phyloP scores from a whole-genome alignment of 2,329 filamentous ascomycete species.

The Xylariomycetidae sp. region DNA sequence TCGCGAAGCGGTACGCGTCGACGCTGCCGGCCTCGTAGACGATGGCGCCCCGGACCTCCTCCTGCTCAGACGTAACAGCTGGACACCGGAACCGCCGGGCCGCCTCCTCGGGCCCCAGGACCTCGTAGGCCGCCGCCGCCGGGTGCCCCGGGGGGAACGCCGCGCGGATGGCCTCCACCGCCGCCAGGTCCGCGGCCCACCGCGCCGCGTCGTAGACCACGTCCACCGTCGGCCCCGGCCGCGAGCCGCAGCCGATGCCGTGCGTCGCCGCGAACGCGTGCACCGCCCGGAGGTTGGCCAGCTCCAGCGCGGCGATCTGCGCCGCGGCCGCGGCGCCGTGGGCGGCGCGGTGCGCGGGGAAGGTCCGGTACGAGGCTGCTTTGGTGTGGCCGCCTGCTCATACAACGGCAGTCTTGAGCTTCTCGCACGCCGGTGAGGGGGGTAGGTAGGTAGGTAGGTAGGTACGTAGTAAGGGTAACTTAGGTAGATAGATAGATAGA shows the following conservation, averaged over 20 bases:
- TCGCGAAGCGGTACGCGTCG: conserved; percentile 32
- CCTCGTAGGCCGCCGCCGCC: conserved; percentile 36
- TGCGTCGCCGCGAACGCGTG: conserved; percentile 46
- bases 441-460: too few species aligned
- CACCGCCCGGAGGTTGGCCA: conserved; percentile 46
- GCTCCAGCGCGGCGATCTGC: conserved; percentile 45
- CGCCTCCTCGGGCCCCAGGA: conserved; percentile 37
- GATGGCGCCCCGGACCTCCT: conserved; percentile 38
- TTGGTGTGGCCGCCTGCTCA: conserved; percentile 36
- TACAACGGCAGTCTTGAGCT: too few species aligned
- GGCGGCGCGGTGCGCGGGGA: conserved; percentile 36
- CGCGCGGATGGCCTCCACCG: conserved; percentile 38
- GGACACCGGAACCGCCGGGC: conserved; percentile 32
- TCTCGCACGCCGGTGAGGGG: too few species aligned
- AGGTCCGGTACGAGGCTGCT: conserved; percentile 41
- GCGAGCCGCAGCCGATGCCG: conserved; percentile 42
- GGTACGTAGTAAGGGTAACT: conserved; percentile 3
- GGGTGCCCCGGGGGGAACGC: conserved; percentile 34
- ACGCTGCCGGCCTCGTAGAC: conserved; percentile 39
- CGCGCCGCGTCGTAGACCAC: conserved; percentile 46
- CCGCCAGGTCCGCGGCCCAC: conserved; percentile 31
- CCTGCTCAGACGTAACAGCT: conserved; percentile 21
- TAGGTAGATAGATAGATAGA: background rate
- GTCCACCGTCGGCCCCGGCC: conserved; percentile 48
- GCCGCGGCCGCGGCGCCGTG: conserved; percentile 44